Percentiles rank a stretch among this genome's conserved stretches.
These are phyloP conservation scores for Phoma sp. DNA, from an alignment of 2,329 filamentous ascomycete species.

Conservation along the genomic window DNA sequence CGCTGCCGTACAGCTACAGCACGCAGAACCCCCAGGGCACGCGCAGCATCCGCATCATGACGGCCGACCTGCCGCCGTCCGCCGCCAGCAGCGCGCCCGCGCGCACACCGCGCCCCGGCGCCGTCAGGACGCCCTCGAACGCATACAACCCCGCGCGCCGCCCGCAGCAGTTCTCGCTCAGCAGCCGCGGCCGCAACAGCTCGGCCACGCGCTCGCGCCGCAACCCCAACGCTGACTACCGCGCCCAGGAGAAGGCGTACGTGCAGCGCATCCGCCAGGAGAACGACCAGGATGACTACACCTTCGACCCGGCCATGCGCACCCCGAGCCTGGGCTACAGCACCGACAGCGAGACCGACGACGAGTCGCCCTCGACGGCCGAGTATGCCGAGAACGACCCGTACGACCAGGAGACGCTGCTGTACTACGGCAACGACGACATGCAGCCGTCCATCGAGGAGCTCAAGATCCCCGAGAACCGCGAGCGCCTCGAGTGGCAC, in stretches of 20 bases:
- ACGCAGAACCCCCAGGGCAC: conserved; percentile 34
- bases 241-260: conserved; percentile 92
- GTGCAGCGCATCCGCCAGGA: conserved; percentile 90
- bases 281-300: conserved; percentile 70
- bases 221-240: conserved; percentile 76
- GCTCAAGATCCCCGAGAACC: conserved; percentile 82
- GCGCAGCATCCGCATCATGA: conserved; percentile 39
- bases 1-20: conserved; percentile 28
- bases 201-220: conserved; percentile 63
- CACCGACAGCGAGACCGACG: conserved; percentile 84
- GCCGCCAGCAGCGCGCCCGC: conserved; percentile 32
- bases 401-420: conserved; percentile 89
- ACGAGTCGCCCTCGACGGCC: conserved; percentile 87
- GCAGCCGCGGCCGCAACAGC: conserved; percentile 62
- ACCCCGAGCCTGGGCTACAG: conserved; percentile 72
- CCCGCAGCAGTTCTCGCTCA: conserved; percentile 57
- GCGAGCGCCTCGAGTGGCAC: conserved; percentile 95
- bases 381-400: conserved; percentile 81
- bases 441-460: conserved; percentile 90
- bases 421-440: conserved; percentile 92
- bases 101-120: conserved; percentile 48
- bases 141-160: conserved; percentile 59
- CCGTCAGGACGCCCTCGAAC: conserved; percentile 58
- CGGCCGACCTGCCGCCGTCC: conserved; percentile 35
- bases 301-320: conserved; percentile 70